phyloP scores from a whole-genome alignment of 352 stramenopile species.

The Pythium dissotocum region DNA sequence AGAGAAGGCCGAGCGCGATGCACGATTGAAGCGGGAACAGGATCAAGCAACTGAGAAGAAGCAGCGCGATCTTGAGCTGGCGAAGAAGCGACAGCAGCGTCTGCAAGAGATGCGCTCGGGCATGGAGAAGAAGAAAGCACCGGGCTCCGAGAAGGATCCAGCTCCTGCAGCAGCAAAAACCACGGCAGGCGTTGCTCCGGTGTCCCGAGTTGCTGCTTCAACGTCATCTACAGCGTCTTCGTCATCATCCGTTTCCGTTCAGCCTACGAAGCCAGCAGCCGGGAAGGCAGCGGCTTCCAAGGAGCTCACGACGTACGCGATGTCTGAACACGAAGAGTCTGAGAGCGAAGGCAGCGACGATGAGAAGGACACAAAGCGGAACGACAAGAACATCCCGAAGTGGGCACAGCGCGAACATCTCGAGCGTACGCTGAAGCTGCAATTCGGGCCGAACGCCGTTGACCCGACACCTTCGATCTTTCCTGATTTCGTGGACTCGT shows the following conservation, averaged over 20 bases:
- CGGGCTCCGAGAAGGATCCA: constrained; percentile 43
- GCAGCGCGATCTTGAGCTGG: constrained; percentile 62
- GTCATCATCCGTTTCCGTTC: background rate
- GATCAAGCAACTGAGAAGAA: constrained; percentile 55
- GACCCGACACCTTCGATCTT: constrained; percentile 84
- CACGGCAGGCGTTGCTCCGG: constrained; percentile 6
- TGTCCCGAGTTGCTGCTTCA: constrained; percentile 13
- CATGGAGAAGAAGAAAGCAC: constrained; percentile 67
- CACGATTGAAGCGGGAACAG: constrained; percentile 50
- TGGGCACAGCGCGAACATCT: constrained; percentile 81
- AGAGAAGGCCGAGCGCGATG: constrained; percentile 65
- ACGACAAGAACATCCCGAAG: constrained; percentile 76
- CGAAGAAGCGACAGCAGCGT: constrained; percentile 60
- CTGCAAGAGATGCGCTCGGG: constrained; percentile 68
- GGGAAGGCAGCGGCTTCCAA: constrained; percentile 26
- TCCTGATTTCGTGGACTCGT: constrained; percentile 81
- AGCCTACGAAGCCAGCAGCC: constrained; percentile 16
- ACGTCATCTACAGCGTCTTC: constrained; percentile 6
- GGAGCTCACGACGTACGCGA: constrained; percentile 61
- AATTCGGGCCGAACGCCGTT: constrained; percentile 74
- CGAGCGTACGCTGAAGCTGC: constrained; percentile 58
- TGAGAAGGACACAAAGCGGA: constrained; percentile 37
- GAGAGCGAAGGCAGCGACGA: constrained; percentile 48
- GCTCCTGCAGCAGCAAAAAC: constrained; percentile 6
- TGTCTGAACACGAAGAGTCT: constrained; percentile 81